These are phyloP conservation scores for Aegle marmelos DNA, from an alignment of 345 rosid species.

Conservation along the genomic window DNA sequence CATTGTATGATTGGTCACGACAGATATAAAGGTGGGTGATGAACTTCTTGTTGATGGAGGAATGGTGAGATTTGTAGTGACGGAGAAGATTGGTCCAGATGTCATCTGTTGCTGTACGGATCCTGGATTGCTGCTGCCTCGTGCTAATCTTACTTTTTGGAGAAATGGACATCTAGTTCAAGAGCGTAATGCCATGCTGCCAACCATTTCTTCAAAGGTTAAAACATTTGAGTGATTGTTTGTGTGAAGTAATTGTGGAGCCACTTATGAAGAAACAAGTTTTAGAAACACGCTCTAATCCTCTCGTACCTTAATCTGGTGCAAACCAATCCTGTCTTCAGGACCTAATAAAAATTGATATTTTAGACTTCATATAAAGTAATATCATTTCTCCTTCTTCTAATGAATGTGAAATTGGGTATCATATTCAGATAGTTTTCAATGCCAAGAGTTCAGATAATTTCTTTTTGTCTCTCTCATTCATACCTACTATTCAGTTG, in stretches of 20 bases:
- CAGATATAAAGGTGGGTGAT: conserved; percentile 67
- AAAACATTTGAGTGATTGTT: not conserved
- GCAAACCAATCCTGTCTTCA: not conserved
- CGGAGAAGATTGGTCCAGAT: conserved; percentile 67
- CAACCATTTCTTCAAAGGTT: conserved; percentile 69
- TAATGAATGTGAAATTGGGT: not conserved
- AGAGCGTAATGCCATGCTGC: conserved; percentile 76
- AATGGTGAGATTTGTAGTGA: conserved; percentile 69
- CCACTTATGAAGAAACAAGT: not conserved
- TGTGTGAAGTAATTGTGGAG: not conserved
- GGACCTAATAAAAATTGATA: not conserved
- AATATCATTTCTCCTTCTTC: not conserved
- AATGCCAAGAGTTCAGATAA: not conserved
- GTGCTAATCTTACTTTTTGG: conserved; percentile 73
- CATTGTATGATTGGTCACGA: not conserved
- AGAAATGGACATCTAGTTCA: conserved; percentile 63
- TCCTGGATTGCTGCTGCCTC: conserved; percentile 62
- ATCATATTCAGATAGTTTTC: not conserved
- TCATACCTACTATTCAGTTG: not conserved
- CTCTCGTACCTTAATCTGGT: not conserved
- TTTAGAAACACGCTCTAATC: not conserved
- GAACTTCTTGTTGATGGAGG: conserved; percentile 77
- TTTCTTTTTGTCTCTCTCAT: not conserved
- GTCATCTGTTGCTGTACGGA: conserved; percentile 62
- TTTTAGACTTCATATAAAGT: not conserved